Base-by-base conservation (phyloP, 768 basidiomycete genomes). In the Boletus reticuloceps region DNA sequence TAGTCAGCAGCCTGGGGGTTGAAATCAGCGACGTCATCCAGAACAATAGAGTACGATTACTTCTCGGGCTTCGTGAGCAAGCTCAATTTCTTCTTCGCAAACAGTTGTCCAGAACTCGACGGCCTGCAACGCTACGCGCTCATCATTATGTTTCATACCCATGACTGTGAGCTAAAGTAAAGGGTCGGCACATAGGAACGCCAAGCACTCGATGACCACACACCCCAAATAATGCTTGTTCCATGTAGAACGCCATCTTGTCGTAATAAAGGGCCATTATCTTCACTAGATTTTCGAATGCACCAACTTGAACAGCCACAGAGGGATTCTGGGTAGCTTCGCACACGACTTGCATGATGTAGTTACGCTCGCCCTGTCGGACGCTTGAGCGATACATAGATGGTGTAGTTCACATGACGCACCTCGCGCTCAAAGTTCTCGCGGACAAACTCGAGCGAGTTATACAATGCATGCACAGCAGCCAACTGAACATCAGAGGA, bases 31-130 rank as follows among this genome's bases (percentile, higher is more conserved):
- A 40, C n/a, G 40, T 20, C 25, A 20, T 10, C 20, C 6, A 13
- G 3, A 51, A 40, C 4, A 31, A 27, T 43, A 44, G 22, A 45
- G 22, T 27, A 12, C 2, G 68, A 77, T 52, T 66, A 92, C 93
- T 78, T 98, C 96, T 58, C 91, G 88, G 2, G 91, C 91, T 67
- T 98, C 95, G 61, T 93, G 81, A 19, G 89, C 86, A 46, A 98
- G 78, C 54, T 98, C 95, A 22, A 94, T 86, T 71, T 99, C 97
- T 70, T 97, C 93, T 69, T 99, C 96, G 66, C 94, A 98, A 2
- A 98, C 96, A 9, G 96, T 98, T 6, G 95, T 95, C 97, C 97
- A 99, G 74, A 99, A 99, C 68, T 99, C 97, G 50, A 99, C 88
- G 22, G 97, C 97, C 71, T 99, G 97, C 29, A 98, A 74, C 0